Evolutionary conservation across 2,329 filamentous ascomycete genomes (phyloP).

Genomic region (Rhytidhysteron rufulum): DNA sequence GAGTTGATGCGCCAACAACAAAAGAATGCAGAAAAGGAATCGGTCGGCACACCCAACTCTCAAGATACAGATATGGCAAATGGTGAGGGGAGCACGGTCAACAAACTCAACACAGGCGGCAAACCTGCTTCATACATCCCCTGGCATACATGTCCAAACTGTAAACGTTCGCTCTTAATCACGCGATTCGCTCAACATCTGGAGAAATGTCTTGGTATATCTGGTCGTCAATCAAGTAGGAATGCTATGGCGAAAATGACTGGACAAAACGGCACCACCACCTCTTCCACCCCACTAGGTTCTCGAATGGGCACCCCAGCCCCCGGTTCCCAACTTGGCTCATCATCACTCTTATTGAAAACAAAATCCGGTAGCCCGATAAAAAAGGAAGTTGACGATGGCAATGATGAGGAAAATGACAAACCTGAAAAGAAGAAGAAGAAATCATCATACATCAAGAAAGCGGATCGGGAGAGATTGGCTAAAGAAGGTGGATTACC

Average conservation of each 20-base stretch:
- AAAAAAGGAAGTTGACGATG: slow-evolving; percentile 28
- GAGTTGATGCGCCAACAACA: slow-evolving; percentile 46
- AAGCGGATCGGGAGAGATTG: slow-evolving; percentile 34
- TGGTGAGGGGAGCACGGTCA: slow-evolving; percentile 29
- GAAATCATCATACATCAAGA: slow-evolving; percentile 41
- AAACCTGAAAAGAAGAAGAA: slow-evolving; percentile 49
- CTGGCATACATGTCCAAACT: slow-evolving; percentile 57
- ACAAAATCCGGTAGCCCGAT: slow-evolving; percentile 30
- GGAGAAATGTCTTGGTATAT: slow-evolving; percentile 58
- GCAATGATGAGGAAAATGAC: slow-evolving; percentile 41
- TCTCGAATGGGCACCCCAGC: slow-evolving; percentile 41
- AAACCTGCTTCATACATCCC: slow-evolving; percentile 45
- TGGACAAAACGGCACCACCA: slow-evolving; percentile 34
- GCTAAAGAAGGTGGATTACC: slow-evolving; percentile 14
- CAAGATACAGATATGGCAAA: slow-evolving; percentile 39
- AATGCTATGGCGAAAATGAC: slow-evolving; percentile 47
- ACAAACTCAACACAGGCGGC: slow-evolving; percentile 48
- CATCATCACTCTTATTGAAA: too few species aligned
- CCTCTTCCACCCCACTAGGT: slow-evolving; percentile 39
- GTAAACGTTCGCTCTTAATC: slow-evolving; percentile 59
- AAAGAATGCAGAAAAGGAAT: slow-evolving; percentile 40
- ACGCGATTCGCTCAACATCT: slow-evolving; percentile 59
- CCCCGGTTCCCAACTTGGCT: slow-evolving; percentile 28
- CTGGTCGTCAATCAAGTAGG: slow-evolving; percentile 48
- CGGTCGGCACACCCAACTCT: slow-evolving; percentile 42